Evolutionary conservation across 2,329 filamentous ascomycete genomes (phyloP), one percentile per base, ranked within the genome.

Genomic region (Pestalotiopsis sp.): DNA sequence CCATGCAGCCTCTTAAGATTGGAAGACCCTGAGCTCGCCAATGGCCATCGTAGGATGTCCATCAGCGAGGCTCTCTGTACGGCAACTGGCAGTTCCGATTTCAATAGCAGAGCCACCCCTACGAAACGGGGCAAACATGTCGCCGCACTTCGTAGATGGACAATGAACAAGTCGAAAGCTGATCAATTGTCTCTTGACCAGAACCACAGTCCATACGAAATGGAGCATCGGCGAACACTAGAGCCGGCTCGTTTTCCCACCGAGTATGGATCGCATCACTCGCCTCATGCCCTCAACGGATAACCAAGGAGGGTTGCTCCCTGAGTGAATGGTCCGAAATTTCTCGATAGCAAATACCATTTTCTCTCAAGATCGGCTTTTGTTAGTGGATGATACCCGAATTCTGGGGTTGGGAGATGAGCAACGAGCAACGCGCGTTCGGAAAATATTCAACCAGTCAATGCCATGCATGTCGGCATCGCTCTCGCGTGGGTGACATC

Each of bases 401-500:
- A 52, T n/a, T 20, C 45, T 52, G 45, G 45, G 17, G 45, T 20
- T 52, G 45, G 17, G 20, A n/a, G 45, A 52, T 20, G 45, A 20
- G 17, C 62, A 31, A 14, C n/a, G 39, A 25, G 38, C 41, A 64
- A 36, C 41, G 23, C 14, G 62, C 39, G 62, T 64, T 64, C 63
- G 63, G 63, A 36, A n/a, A 66, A 57, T 57, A 58, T 23, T 20
- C 23, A 23, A 66, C 63, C 63, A 57, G 23, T 57, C 41, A 66
- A 23, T 36, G 2, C 36, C 13, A 31, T 27, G 23, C 23, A 38
- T 66, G 63, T 56, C 39, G 41, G 27, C 27, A 25, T 23, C 39
- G 13, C 41, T 57, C 31, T 20, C 63, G 45, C 27, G 63, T 23
- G 41, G 63, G 63, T 57, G n/a, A 23, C n/a, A 64, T 64, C 20